Conservation (phyloP, 257 asterid genomes). For the Lithospermum erythrorhizon region DNA sequence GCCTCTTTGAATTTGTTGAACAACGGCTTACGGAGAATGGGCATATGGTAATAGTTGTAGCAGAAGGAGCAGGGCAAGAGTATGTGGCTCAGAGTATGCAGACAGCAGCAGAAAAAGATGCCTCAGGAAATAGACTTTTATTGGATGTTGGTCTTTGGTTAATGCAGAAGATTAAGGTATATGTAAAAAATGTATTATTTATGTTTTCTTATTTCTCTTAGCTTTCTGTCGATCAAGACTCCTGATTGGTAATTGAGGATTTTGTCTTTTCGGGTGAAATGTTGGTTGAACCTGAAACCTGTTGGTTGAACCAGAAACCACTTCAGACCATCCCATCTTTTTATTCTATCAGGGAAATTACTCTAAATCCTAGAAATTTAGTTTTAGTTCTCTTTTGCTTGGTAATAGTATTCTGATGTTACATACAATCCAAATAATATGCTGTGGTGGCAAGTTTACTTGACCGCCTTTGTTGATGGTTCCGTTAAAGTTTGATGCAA, state of each 20-base stretch:
- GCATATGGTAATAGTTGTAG: constrained; percentile 74
- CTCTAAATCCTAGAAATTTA: not conserved
- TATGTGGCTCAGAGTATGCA: constrained; percentile 54
- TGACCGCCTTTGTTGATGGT: no score
- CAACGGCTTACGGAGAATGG: constrained; percentile 77
- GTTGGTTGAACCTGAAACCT: not conserved
- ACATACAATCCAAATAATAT: no score
- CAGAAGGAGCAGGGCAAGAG: constrained; percentile 98
- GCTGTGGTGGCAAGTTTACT: no score
- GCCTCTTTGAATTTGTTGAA: constrained; percentile 75
- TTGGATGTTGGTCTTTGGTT: constrained; percentile 89
- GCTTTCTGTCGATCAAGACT: not conserved
- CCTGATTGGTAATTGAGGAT: not conserved
- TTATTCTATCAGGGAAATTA: not conserved
- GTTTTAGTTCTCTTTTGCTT: not conserved
- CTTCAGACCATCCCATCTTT: not conserved
- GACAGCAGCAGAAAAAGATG: constrained; percentile 62
- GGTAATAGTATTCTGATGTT: no score
- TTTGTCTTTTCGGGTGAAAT: no score
- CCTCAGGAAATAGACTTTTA: constrained; percentile 81
- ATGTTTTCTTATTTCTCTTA: not conserved
- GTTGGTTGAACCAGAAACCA: not conserved
- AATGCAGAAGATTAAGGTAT: constrained; percentile 80
- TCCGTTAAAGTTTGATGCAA: no score
- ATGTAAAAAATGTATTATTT: not conserved